A percentile compares a stretch with the other conserved stretches of the same genome.
Conservation (phyloP, 2,329 filamentous ascomycete genomes). For the Colletotrichum plurivorum region DNA sequence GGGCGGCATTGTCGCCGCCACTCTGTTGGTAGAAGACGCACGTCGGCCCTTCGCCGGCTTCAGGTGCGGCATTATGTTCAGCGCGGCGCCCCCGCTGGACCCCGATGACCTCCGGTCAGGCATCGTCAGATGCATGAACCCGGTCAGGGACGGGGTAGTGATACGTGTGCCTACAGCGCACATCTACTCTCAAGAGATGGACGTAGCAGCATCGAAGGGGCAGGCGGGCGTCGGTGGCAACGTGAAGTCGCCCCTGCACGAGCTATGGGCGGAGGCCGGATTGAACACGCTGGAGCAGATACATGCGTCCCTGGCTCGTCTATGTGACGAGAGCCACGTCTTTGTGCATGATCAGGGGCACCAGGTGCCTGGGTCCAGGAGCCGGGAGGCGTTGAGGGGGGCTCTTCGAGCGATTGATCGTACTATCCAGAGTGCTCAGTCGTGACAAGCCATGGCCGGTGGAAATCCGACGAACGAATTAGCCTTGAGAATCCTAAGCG, state of each 20-base stretch:
- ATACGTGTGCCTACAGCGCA: conserved; percentile 46
- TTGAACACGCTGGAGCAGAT: neutral
- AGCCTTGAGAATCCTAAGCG: no score
- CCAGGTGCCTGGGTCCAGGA: neutral
- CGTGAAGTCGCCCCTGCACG: neutral
- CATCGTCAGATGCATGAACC: conserved; percentile 45
- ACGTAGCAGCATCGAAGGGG: neutral
- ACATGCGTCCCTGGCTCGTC: neutral
- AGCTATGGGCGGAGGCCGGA: neutral
- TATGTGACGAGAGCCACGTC: neutral
- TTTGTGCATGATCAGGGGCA: neutral
- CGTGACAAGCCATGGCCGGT: neutral
- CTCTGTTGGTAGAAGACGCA: conserved; percentile 48
- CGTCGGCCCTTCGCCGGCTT: conserved; percentile 43
- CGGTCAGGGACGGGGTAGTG: conserved; percentile 44
- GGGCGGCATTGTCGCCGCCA: conserved; percentile 49
- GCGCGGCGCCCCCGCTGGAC: conserved; percentile 47
- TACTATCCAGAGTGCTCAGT: neutral
- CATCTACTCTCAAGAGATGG: neutral
- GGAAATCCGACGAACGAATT: no score
- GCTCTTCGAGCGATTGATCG: neutral
- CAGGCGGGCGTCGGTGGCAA: no score
- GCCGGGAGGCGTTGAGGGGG: neutral
- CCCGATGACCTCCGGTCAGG: conserved; percentile 44
- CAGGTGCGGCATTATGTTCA: conserved; percentile 50